A percentile compares a stretch with the other conserved stretches of the same genome.
Evolutionary conservation across 305 asterid species (phyloP).

Genomic region (Euphrasia arctica): DNA sequence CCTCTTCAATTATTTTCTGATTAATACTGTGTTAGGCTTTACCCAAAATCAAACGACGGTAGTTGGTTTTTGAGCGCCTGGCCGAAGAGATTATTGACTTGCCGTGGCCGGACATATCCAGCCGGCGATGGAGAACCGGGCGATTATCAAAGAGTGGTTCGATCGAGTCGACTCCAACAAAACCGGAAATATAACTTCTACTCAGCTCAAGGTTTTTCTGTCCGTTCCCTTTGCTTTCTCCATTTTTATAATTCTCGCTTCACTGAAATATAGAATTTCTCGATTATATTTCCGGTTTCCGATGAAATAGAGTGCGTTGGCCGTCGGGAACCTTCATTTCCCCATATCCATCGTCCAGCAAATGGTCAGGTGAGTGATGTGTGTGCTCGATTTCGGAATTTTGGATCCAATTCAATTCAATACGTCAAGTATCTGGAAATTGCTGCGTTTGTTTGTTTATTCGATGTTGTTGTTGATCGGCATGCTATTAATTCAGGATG

Average conservation of each 20-base stretch:
- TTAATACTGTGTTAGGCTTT: neutral
- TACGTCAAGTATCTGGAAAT: neutral
- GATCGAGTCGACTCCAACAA: constrained; percentile 69
- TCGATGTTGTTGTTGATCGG: constrained; percentile 13
- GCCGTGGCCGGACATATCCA: constrained; percentile 13
- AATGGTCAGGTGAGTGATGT: constrained; percentile 63
- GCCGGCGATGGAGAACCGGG: constrained; percentile 48
- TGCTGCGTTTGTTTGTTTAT: neutral
- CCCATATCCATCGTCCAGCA: constrained; percentile 71
- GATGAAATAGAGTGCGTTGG: constrained; percentile 56
- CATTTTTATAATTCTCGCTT: neutral
- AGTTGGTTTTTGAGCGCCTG: neutral
- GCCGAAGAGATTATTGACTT: neutral
- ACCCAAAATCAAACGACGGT: neutral
- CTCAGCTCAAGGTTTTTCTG: constrained; percentile 62
- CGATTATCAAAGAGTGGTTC: constrained; percentile 67
- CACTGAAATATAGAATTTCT: constrained; percentile 9
- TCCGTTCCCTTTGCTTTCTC: neutral
- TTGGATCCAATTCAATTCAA: neutral
- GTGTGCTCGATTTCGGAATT: constrained; percentile 5
- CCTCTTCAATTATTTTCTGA: too few relatives aligned
- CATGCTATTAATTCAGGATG: constrained; percentile 49
- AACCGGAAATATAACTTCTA: constrained; percentile 60
- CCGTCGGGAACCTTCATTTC: constrained; percentile 66
- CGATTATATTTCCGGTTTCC: neutral